Conservation (phyloP, 2,329 filamentous ascomycete species). For the Cordyceps fumosorosea region DNA sequence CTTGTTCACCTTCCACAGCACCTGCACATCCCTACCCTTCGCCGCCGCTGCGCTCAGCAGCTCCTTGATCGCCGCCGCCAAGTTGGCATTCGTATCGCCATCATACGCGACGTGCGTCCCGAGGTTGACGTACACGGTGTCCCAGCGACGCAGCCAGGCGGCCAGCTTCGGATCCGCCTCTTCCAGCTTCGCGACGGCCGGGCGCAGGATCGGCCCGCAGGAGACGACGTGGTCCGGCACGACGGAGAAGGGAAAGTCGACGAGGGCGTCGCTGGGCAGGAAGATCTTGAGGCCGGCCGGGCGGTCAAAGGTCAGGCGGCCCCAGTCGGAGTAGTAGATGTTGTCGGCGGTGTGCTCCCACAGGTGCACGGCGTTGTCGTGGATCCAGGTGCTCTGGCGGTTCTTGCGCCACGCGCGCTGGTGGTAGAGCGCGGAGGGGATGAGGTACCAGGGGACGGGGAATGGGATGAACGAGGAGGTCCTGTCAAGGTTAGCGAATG, state of each 20-base stretch:
- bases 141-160: constrained; percentile 33
- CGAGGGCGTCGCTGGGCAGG: constrained; percentile 15
- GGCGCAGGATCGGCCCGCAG: constrained; percentile 40
- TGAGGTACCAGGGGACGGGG: constrained; percentile 1
- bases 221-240: constrained; percentile 23
- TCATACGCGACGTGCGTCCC: constrained; percentile 32
- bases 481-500: neutral
- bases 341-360: neutral
- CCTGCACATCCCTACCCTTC: neutral
- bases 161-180: constrained; percentile 36
- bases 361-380: constrained; percentile 1
- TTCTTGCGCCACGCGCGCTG: neutral
- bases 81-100: constrained; percentile 18
- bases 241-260: constrained; percentile 29
- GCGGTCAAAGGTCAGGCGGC: neutral
- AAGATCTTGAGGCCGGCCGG: neutral
- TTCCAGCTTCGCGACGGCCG: constrained; percentile 25
- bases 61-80: constrained; percentile 20
- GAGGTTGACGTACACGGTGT: constrained; percentile 42
- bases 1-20: constrained; percentile 27
- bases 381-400: neutral
- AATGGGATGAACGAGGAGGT: constrained; percentile 1
- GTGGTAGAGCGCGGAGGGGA: neutral
- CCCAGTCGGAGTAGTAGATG: neutral
- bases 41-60: neutral